phyloP scores from a whole-genome alignment of 371 early-diverging fungal species.

The Capillidium heterosporum region DNA sequence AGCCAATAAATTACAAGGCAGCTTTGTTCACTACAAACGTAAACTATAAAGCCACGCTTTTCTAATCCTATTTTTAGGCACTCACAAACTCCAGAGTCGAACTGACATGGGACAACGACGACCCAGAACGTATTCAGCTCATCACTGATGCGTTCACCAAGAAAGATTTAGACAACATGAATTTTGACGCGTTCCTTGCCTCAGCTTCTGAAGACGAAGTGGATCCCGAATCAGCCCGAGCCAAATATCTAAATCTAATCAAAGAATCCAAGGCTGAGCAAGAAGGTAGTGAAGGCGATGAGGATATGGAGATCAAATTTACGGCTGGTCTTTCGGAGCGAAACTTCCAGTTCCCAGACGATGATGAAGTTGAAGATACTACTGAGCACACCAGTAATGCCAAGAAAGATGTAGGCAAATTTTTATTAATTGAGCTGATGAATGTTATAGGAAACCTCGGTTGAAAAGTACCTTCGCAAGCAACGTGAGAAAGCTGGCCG shows the following conservation, averaged over 20 bases:
- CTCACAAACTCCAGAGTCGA: slow-evolving; percentile 84
- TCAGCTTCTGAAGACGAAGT: slow-evolving; percentile 48
- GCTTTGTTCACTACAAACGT: slow-evolving; percentile 59
- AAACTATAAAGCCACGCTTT: background rate
- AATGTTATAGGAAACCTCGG: slow-evolving; percentile 44
- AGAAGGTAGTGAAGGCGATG: slow-evolving; percentile 21
- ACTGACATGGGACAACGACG: slow-evolving; percentile 95
- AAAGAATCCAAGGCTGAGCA: slow-evolving; percentile 4
- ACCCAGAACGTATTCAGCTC: slow-evolving; percentile 57
- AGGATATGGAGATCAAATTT: slow-evolving; percentile 92
- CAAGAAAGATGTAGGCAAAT: background rate
- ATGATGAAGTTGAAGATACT: background rate
- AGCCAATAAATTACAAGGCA: slow-evolving; percentile 65
- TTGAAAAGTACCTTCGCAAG: slow-evolving; percentile 67
- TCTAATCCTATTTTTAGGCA: slow-evolving; percentile 23
- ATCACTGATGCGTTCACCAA: slow-evolving; percentile 69
- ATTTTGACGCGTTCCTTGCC: slow-evolving; percentile 79
- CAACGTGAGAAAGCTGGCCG: slow-evolving; percentile 56
- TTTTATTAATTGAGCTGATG: background rate
- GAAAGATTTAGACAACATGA: slow-evolving; percentile 75
- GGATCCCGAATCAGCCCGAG: slow-evolving; percentile 30
- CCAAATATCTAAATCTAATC: slow-evolving; percentile 48
- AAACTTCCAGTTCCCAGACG: slow-evolving; percentile 19
- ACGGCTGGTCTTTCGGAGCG: slow-evolving; percentile 74
- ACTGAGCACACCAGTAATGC: background rate